Evolutionary conservation across 768 basidiomycete genomes (phyloP).

Genomic region (Pholiota microspora): DNA sequence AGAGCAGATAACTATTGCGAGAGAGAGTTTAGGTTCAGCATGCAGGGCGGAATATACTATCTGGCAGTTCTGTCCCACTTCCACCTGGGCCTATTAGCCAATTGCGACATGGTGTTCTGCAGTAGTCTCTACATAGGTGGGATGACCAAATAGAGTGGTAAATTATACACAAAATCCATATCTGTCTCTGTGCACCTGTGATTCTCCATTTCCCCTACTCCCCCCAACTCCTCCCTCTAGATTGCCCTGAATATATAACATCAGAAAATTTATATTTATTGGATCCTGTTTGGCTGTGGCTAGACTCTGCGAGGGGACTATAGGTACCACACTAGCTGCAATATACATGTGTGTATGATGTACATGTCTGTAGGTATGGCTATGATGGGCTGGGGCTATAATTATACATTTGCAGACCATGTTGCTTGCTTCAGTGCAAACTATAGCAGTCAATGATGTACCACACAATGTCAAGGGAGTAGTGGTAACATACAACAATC

Average conservation of each 20-base stretch:
- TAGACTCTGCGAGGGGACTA: neutral
- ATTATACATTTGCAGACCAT: conserved; percentile 23
- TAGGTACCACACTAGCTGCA: neutral
- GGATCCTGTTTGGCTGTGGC: conserved; percentile 13
- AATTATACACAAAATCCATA: neutral
- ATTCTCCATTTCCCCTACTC: neutral
- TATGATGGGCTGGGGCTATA: neutral
- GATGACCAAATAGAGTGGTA: neutral
- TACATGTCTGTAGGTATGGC: neutral
- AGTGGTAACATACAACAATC: conserved; percentile 1
- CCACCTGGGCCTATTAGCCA: neutral
- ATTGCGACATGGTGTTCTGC: neutral
- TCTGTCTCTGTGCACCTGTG: conserved; percentile 7
- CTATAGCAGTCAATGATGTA: neutral
- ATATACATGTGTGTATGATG: neutral
- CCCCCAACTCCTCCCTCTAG: neutral
- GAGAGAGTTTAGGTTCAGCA: neutral
- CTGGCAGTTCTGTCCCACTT: neutral
- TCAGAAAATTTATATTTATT: conserved; percentile 15
- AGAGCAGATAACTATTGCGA: neutral
- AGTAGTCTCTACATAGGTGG: neutral
- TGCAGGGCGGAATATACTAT: neutral
- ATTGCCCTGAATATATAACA: conserved; percentile 18
- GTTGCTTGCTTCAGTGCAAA: conserved; percentile 14
- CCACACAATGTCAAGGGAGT: neutral